phyloP scores from a whole-genome alignment of 768 basidiomycete genomes.

The Gloeostereum incarnatum region DNA sequence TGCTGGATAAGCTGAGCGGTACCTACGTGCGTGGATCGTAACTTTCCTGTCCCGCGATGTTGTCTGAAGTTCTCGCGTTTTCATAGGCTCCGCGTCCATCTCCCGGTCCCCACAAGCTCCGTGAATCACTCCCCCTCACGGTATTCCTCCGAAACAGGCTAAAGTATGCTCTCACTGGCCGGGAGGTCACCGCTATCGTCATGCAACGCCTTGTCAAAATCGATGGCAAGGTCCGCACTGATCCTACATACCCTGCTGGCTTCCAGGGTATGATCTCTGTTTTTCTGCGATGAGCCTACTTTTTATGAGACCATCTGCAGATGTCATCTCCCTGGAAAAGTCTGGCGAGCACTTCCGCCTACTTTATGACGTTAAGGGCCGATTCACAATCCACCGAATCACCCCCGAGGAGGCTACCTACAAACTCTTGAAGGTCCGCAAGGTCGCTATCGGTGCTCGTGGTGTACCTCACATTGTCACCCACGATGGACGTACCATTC shows the following conservation, averaged over 20 bases:
- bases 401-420: slow-evolving; percentile 93
- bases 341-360: slow-evolving; percentile 99
- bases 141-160: slow-evolving; percentile 98
- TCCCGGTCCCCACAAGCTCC: slow-evolving; percentile 97
- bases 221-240: slow-evolving; percentile 97
- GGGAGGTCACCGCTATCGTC: slow-evolving; percentile 93
- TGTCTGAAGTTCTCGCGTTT: slow-evolving; percentile 4
- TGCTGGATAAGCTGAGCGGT: slow-evolving; percentile 97
- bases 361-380: slow-evolving; percentile 98
- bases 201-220: slow-evolving; percentile 97
- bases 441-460: slow-evolving; percentile 83
- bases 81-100: slow-evolving; percentile 88
- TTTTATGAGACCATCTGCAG: slow-evolving; percentile 26
- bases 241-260: slow-evolving; percentile 92
- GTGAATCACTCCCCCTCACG: slow-evolving; percentile 94
- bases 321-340: slow-evolving; percentile 96
- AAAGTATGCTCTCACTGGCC: slow-evolving; percentile 96
- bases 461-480: slow-evolving; percentile 97
- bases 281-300: background rate
- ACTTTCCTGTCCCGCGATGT: background rate
- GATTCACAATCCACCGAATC: slow-evolving; percentile 99
- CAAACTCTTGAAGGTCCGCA: slow-evolving; percentile 93
- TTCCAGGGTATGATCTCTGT: slow-evolving; percentile 73
- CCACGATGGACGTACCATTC: slow-evolving; percentile 99
- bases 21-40: slow-evolving; percentile 64